Evolutionary conservation across 495 filamentous ascomycete species (phyloP), one percentile per base, ranked within the genome.

Genomic region (Margaritispora aquatica): DNA sequence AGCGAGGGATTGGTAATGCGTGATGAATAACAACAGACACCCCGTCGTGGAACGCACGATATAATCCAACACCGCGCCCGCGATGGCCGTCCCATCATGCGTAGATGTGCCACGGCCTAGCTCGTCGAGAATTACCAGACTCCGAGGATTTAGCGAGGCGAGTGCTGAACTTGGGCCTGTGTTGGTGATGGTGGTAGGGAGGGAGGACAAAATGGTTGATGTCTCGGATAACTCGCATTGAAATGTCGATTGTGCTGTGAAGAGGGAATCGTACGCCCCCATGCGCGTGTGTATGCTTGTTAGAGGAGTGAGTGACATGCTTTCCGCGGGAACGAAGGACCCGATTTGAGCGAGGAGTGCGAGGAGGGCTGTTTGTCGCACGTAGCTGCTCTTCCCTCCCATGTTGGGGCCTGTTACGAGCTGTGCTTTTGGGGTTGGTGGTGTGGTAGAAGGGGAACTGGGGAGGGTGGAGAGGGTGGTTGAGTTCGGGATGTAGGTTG

Each of bases 141-240:
- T 88, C 17, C 89, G 79, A 1, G 86, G 82, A n/a, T 44, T 44
- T 7, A 44, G 38, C 3, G 7, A 15, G 11, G 38, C 19, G 38
- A 17, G 29, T 34, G 29, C 13, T 34, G 29, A 5, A 13, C 5
- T 13, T 5, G 29, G 13, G 29, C 5, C 5, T 5, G 29, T 5
- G 1, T 89, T 92, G 0, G 94, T 93, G 10, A 51, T 34, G 66
- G 94, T 90, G 38, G 15, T n/a, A 1, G 90, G 93, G 0, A 95
- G 94, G 1, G 55, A 46, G 66, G 94, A 90, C 13, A 98, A 80
- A 66, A 98, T 97, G 57, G 92, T 84, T 1, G 88, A 84, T 1
- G 94, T 97, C 68, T 97, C 94, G 41, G 82, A 88, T 0, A 99
- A 83, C 66, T 99, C 94, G 51, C 97, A 92, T 92, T 96, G 96